phyloP scores from a whole-genome alignment of 179 eudicot genomes.

The Sideroxylon spinosum region DNA sequence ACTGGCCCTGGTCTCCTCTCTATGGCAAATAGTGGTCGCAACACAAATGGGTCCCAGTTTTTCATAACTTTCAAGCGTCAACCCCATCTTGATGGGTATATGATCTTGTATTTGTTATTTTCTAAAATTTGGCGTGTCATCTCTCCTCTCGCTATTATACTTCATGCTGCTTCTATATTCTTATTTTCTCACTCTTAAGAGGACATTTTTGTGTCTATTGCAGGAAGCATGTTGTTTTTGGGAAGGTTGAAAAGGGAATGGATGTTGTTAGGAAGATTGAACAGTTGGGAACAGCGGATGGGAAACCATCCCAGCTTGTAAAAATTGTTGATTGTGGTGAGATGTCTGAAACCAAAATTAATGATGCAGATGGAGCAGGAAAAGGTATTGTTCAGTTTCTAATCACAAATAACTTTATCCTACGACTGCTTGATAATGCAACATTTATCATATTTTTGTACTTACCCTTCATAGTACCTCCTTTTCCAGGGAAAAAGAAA shows the following conservation, averaged over 20 bases:
- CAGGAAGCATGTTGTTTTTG: constrained; percentile 97
- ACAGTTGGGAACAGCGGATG: constrained; percentile 59
- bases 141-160: neutral
- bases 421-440: constrained; percentile 1
- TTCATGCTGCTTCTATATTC: neutral
- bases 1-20: constrained; percentile 70
- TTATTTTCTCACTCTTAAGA: neutral
- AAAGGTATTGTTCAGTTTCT: constrained; percentile 50
- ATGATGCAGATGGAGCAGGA: constrained; percentile 33
- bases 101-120: neutral
- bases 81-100: constrained; percentile 91
- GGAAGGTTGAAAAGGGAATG: constrained; percentile 80
- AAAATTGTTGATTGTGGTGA: constrained; percentile 84
- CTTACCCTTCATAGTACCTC: neutral
- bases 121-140: neutral
- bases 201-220: constrained; percentile 16
- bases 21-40: constrained; percentile 90
- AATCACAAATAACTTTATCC: neutral
- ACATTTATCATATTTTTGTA: neutral
- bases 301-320: constrained; percentile 54
- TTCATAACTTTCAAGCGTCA: constrained; percentile 74
- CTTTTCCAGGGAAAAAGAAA: constrained; percentile 48
- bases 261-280: constrained; percentile 78
- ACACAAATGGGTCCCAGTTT: constrained; percentile 93
- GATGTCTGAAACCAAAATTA: constrained; percentile 38